A percentile compares a stretch with the other conserved stretches of the same genome.
phyloP scores from a whole-genome alignment of 2,329 filamentous ascomycete species.

The Bimuria novae-zelandiae region DNA sequence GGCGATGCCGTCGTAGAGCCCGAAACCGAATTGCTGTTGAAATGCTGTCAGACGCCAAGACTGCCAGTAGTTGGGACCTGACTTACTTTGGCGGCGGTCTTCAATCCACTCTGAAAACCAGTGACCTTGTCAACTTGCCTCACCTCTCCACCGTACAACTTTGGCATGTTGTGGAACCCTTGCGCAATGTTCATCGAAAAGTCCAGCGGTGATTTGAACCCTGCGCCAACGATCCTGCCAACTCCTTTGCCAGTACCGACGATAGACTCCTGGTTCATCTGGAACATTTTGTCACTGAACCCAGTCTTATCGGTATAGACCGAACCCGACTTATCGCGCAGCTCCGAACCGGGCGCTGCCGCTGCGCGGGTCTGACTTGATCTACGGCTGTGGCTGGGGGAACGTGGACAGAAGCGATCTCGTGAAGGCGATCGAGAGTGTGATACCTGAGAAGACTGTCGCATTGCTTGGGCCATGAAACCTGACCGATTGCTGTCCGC shows the following conservation, averaged over 20 bases:
- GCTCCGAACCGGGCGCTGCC: conserved; percentile 24
- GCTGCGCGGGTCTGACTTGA: conserved; percentile 18
- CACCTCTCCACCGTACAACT: conserved; percentile 82
- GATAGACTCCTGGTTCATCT: conserved; percentile 57
- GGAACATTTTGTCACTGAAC: conserved; percentile 23
- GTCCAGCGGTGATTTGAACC: conserved; percentile 81
- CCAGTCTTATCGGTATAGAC: conserved; percentile 13
- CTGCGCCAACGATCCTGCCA: conserved; percentile 72
- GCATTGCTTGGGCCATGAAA: conserved; percentile 42
- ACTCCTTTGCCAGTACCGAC: conserved; percentile 70
- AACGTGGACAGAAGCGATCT: conserved; percentile 10
- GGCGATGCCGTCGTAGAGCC: conserved; percentile 80
- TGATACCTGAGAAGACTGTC: conserved; percentile 34
- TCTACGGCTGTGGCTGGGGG: conserved; percentile 9
- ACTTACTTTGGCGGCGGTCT: conserved; percentile 70
- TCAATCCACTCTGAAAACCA: conserved; percentile 74
- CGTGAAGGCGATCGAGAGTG: conserved; percentile 29
- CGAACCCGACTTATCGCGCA: conserved; percentile 22
- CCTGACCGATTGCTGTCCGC: conserved; percentile 22
- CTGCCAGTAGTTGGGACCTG: not conserved
- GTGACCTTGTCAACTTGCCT: conserved; percentile 80
- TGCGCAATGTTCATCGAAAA: conserved; percentile 80
- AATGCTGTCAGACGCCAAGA: conserved; percentile 4
- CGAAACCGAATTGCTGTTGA: conserved; percentile 69
- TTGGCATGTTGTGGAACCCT: conserved; percentile 87